These are phyloP conservation scores for Boletus rubropictus DNA, from an alignment of 768 basidiomycete genomes.

Conservation along the genomic window DNA sequence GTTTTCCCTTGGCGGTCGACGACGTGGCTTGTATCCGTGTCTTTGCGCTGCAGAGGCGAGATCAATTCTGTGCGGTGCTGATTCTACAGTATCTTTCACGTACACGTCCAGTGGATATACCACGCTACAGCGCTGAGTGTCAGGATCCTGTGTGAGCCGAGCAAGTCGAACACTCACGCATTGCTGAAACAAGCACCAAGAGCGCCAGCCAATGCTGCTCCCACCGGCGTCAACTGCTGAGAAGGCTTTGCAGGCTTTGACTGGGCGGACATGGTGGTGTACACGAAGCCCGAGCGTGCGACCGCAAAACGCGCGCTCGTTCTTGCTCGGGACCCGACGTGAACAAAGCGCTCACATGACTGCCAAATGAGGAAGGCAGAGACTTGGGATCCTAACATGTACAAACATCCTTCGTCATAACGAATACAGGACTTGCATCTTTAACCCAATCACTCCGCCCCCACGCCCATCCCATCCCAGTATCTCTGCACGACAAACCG, in stretches of 20 bases:
- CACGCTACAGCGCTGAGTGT: slow-evolving; percentile 42
- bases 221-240: slow-evolving; percentile 74
- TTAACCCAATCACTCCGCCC: slow-evolving; percentile 60
- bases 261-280: slow-evolving; percentile 33
- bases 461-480: slow-evolving; percentile 68
- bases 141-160: slow-evolving; percentile 7
- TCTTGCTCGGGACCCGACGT: neutral
- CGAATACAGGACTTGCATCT: slow-evolving; percentile 32
- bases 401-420: slow-evolving; percentile 17
- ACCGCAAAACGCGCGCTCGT: neutral
- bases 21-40: slow-evolving; percentile 88
- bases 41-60: slow-evolving; percentile 59
- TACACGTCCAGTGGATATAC: slow-evolving; percentile 96
- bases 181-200: slow-evolving; percentile 90
- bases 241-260: slow-evolving; percentile 50
- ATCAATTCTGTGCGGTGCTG: neutral
- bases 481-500: slow-evolving; percentile 63
- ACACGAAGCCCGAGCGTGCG: neutral
- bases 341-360: slow-evolving; percentile 9
- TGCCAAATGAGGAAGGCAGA: neutral
- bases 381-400: slow-evolving; percentile 18
- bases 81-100: slow-evolving; percentile 23
- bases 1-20: slow-evolving; percentile 46
- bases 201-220: slow-evolving; percentile 86
- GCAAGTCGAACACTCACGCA: slow-evolving; percentile 53